phyloP scores from a whole-genome alignment of 139 green algal species.

The Volvox reticuliferus region DNA sequence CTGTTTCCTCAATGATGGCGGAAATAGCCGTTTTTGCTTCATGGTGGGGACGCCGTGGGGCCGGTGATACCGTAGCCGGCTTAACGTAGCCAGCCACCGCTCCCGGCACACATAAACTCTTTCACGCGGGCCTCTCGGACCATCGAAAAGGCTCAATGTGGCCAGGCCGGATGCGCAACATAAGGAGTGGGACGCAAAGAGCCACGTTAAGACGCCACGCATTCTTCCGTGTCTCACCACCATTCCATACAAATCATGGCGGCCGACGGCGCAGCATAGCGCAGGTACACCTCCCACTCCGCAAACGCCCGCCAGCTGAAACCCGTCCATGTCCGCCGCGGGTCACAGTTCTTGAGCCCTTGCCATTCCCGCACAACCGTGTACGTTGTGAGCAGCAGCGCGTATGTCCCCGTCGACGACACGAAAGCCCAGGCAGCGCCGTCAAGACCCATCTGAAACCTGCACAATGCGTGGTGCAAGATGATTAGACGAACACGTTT shows the following conservation, averaged over 20 bases:
- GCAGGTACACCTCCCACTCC: slow-evolving; percentile 66
- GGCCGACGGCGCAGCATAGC: slow-evolving; percentile 56
- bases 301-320: slow-evolving; percentile 33
- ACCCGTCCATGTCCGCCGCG: slow-evolving; percentile 35
- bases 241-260: slow-evolving; percentile 70
- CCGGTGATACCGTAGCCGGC: background rate
- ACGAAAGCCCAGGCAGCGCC: slow-evolving; percentile 75
- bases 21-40: background rate
- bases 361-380: slow-evolving; percentile 21
- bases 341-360: background rate
- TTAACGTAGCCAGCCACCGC: too few relatives aligned
- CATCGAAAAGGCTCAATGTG: too few relatives aligned
- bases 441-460: slow-evolving; percentile 63
- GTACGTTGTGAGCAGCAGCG: slow-evolving; percentile 30
- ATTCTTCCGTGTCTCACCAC: slow-evolving; percentile 42
- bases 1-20: too few relatives aligned
- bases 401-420: slow-evolving; percentile 43
- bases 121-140: background rate
- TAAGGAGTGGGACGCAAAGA: too few relatives aligned
- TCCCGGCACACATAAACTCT: background rate
- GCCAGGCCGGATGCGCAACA: too few relatives aligned
- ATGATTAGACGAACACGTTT: background rate
- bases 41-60: background rate
- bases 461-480: background rate
- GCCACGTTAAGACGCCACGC: too few relatives aligned